Conservation (phyloP, 129 eudicot genomes). For the Helichrysum umbraculigerum region DNA sequence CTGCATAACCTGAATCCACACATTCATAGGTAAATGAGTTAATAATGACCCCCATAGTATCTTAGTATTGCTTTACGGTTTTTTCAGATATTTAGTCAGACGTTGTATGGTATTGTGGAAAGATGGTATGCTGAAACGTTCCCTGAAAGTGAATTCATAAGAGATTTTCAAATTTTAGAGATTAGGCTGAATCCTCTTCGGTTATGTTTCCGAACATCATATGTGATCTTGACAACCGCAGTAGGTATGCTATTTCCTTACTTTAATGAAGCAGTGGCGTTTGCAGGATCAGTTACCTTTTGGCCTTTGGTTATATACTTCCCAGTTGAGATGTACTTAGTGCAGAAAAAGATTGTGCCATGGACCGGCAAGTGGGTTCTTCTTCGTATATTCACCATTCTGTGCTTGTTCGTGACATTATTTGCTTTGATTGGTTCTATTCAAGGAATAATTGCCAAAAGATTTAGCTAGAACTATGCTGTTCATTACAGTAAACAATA, state of each 20-base stretch:
- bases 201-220: conserved; percentile 50
- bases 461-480: conserved; percentile 31
- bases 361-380: conserved; percentile 52
- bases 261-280: conserved; percentile 63
- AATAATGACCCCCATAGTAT: neutral
- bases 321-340: conserved; percentile 57
- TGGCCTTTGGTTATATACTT: conserved; percentile 69
- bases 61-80: neutral
- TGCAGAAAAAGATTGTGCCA: conserved; percentile 35
- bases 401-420: conserved; percentile 40
- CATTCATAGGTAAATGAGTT: neutral
- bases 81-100: conserved; percentile 68
- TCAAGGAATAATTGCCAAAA: conserved; percentile 49
- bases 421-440: conserved; percentile 58
- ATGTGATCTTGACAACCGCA: conserved; percentile 44
- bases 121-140: conserved; percentile 45
- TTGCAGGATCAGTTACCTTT: conserved; percentile 60
- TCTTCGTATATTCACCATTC: conserved; percentile 43
- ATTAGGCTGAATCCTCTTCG: conserved; percentile 39
- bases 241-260: conserved; percentile 53
- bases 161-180: conserved; percentile 18
- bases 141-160: conserved; percentile 42
- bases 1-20: neutral
- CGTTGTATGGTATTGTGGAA: conserved; percentile 58
- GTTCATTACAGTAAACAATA: neutral